Conservation (phyloP, 2,329 filamentous ascomycete species). For the Verticillium nonalfalfae region DNA sequence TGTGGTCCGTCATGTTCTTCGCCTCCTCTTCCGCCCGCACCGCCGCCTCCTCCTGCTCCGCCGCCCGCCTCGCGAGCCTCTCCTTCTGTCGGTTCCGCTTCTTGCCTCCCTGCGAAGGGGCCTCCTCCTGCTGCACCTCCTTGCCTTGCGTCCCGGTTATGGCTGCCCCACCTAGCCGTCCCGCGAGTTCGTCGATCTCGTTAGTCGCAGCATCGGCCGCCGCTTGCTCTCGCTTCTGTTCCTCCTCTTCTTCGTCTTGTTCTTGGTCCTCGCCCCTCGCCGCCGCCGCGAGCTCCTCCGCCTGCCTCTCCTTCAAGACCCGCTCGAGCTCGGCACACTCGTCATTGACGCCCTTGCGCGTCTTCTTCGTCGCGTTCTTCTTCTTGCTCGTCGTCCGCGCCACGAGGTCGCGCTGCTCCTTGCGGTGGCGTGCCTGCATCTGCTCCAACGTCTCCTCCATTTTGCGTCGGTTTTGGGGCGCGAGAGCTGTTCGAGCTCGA, state of each 20-base stretch:
- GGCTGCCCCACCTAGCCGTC: background rate
- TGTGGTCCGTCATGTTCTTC: slow-evolving; percentile 63
- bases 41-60: slow-evolving; percentile 68
- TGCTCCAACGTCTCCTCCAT: slow-evolving; percentile 59
- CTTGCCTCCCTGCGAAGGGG: slow-evolving; percentile 34
- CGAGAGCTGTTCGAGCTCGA: slow-evolving; percentile 12
- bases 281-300: slow-evolving; percentile 46
- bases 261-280: slow-evolving; percentile 19
- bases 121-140: slow-evolving; percentile 13
- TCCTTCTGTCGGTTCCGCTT: slow-evolving; percentile 92
- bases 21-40: slow-evolving; percentile 70
- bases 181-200: slow-evolving; percentile 4
- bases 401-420: slow-evolving; percentile 83
- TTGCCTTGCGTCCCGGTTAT: background rate
- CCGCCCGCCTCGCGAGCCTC: slow-evolving; percentile 79
- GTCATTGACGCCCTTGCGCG: slow-evolving; percentile 64
- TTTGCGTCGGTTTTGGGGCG: slow-evolving; percentile 9
- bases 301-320: slow-evolving; percentile 60
- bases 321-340: slow-evolving; percentile 70
- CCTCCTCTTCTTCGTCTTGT: slow-evolving; percentile 7
- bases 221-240: background rate
- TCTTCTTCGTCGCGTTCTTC: slow-evolving; percentile 91
- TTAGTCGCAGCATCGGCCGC: slow-evolving; percentile 14
- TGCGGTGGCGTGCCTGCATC: slow-evolving; percentile 73
- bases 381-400: slow-evolving; percentile 88